Percentiles rank a stretch among this genome's conserved stretches.
Evolutionary conservation across 1,139 yeast genomes (phyloP).

Genomic region (Hansenula anomala): DNA sequence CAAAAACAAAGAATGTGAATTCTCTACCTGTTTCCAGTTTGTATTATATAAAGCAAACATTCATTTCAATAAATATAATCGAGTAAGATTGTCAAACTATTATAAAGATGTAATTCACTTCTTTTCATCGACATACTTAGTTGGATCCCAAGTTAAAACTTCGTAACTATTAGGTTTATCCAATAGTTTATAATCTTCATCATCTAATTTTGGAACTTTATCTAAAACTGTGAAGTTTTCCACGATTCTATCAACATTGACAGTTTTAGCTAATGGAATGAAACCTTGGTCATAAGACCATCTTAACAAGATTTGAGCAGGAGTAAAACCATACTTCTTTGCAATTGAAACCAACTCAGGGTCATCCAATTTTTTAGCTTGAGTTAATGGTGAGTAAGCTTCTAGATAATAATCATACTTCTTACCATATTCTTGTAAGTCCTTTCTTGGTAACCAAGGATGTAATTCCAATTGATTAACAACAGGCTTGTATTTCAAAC

Average conservation of each 20-base stretch:
- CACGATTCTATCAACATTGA: conserved; percentile 44
- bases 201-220: conserved; percentile 18
- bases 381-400: conserved; percentile 57
- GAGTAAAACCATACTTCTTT: conserved; percentile 30
- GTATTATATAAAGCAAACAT: too few species aligned
- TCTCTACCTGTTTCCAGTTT: background rate
- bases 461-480: conserved; percentile 50
- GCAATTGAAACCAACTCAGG: conserved; percentile 39
- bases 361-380: conserved; percentile 43
- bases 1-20: conserved; percentile 33
- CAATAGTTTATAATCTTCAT: conserved; percentile 19
- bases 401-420: conserved; percentile 37
- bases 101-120: too few species aligned
- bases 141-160: conserved; percentile 26
- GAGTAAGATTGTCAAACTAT: too few species aligned
- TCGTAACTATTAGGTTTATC: conserved; percentile 21
- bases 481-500: conserved; percentile 36
- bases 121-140: conserved; percentile 12
- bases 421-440: conserved; percentile 37
- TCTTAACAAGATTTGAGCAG: conserved; percentile 39
- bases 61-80: too few species aligned
- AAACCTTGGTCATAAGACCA: conserved; percentile 47
- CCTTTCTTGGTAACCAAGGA: conserved; percentile 42
- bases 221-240: conserved; percentile 37
- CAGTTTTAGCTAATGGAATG: conserved; percentile 70